phyloP scores from a whole-genome alignment of 129 eudicot genomes.

The Helianthus tuberosus region DNA sequence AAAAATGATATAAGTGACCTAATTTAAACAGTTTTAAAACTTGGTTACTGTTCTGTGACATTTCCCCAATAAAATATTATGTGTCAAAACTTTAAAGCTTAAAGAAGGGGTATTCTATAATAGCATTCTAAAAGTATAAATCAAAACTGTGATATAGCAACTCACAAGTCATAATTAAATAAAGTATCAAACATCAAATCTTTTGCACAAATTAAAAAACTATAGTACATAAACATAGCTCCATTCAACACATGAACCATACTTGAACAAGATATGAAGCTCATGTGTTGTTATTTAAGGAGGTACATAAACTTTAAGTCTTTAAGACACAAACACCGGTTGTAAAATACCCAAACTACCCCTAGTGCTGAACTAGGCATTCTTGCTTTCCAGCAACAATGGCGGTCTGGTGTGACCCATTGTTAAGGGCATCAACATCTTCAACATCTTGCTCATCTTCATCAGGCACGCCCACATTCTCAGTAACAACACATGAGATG shows the following conservation, averaged over 20 bases:
- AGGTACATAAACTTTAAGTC: not conserved
- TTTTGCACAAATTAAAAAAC: slow-evolving; percentile 7
- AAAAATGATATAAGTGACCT: no score
- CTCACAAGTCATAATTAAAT: not conserved
- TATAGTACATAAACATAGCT: slow-evolving; percentile 16
- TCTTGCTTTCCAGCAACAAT: slow-evolving; percentile 69
- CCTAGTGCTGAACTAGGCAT: slow-evolving; percentile 63
- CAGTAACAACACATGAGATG: slow-evolving; percentile 48
- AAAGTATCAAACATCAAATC: not conserved
- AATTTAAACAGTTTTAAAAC: no score
- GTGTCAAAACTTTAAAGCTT: no score
- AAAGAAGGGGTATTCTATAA: no score
- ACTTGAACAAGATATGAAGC: slow-evolving; percentile 34
- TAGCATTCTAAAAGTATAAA: not conserved
- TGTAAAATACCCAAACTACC: slow-evolving; percentile 4
- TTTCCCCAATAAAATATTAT: no score
- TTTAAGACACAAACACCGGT: slow-evolving; percentile 11
- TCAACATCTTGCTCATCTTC: slow-evolving; percentile 45
- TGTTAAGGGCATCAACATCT: slow-evolving; percentile 47
- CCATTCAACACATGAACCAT: slow-evolving; percentile 19
- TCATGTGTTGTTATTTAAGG: slow-evolving; percentile 37
- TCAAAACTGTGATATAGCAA: not conserved
- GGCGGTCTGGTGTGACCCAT: slow-evolving; percentile 42
- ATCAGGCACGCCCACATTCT: slow-evolving; percentile 20
- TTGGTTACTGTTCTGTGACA: no score